Evolutionary conservation across 371 early-diverging fungal genomes (phyloP).

Genomic region (Syncephalastrum monosporum): DNA sequence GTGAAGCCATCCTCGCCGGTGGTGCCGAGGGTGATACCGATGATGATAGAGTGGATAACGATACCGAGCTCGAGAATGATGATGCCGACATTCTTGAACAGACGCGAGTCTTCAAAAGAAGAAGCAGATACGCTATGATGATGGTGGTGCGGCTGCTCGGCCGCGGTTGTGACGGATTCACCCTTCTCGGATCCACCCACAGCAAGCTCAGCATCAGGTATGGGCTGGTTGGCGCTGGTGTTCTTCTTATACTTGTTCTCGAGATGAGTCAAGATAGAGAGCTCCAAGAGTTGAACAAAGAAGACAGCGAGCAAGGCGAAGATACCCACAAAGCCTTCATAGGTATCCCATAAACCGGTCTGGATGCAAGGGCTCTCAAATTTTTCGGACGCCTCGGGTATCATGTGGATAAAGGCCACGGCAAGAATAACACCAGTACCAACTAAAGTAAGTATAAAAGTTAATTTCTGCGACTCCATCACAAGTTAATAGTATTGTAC

Average conservation of each 20-base stretch:
- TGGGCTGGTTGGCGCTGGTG: conserved; percentile 42
- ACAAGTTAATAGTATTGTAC: conserved; percentile 10
- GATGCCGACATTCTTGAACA: conserved; percentile 39
- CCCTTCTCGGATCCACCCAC: too few species aligned
- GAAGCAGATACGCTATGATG: too few species aligned
- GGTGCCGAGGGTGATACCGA: conserved; percentile 81
- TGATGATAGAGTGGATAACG: conserved; percentile 82
- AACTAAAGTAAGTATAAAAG: conserved; percentile 29
- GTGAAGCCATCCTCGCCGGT: conserved; percentile 62
- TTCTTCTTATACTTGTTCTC: conserved; percentile 31
- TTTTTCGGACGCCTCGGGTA: conserved; percentile 36
- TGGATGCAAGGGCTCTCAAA: conserved; percentile 39
- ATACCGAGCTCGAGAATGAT: conserved; percentile 85
- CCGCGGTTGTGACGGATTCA: too few species aligned
- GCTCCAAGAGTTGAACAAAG: conserved; percentile 36
- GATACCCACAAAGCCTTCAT: conserved; percentile 39
- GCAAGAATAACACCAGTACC: conserved; percentile 82
- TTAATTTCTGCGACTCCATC: conserved; percentile 10
- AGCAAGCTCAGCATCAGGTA: too few species aligned
- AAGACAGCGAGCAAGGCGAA: conserved; percentile 45
- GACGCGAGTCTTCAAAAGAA: too few species aligned
- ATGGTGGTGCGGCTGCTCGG: too few species aligned
- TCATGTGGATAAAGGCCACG: conserved; percentile 79
- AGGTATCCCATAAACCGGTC: conserved; percentile 32
- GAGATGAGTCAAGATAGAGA: conserved; percentile 25